phyloP scores from a whole-genome alignment of 495 filamentous ascomycete species.

The Aspergillus panamensis region DNA sequence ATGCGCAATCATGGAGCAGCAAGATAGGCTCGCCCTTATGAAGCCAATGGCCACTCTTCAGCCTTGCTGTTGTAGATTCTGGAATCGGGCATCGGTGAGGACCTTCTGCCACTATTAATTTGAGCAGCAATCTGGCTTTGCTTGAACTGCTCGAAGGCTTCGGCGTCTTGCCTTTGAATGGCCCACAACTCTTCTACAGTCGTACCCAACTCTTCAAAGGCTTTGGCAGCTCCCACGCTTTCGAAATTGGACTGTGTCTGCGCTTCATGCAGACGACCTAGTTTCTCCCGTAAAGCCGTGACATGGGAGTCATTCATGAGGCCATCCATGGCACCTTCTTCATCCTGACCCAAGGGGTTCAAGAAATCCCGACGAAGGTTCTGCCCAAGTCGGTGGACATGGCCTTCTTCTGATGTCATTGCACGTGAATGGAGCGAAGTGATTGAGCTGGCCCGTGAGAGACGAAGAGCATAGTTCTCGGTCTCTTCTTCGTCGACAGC shows the following conservation, averaged over 20 bases:
- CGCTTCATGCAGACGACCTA: conserved; percentile 61
- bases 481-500: conserved; percentile 49
- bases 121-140: conserved; percentile 65
- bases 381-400: conserved; percentile 79
- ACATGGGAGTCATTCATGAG: conserved; percentile 57
- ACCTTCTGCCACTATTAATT: conserved; percentile 47
- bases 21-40: not conserved
- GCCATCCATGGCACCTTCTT: conserved; percentile 32
- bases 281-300: conserved; percentile 52
- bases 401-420: conserved; percentile 84
- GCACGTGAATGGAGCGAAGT: conserved; percentile 76
- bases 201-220: conserved; percentile 57
- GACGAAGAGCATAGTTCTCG: conserved; percentile 43
- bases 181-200: conserved; percentile 51
- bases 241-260: conserved; percentile 54
- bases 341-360: conserved; percentile 37
- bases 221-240: conserved; percentile 52
- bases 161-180: conserved; percentile 54
- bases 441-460: conserved; percentile 71
- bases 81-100: conserved; percentile 11
- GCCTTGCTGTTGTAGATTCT: conserved; percentile 1
- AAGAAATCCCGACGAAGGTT: conserved; percentile 70
- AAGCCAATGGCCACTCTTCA: conserved; percentile 1
- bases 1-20: not conserved
- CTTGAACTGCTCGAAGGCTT: conserved; percentile 60